A percentile compares a stretch with the other conserved stretches of the same genome.
Evolutionary conservation across 257 asterid species (phyloP).

Genomic region (Plantago major): DNA sequence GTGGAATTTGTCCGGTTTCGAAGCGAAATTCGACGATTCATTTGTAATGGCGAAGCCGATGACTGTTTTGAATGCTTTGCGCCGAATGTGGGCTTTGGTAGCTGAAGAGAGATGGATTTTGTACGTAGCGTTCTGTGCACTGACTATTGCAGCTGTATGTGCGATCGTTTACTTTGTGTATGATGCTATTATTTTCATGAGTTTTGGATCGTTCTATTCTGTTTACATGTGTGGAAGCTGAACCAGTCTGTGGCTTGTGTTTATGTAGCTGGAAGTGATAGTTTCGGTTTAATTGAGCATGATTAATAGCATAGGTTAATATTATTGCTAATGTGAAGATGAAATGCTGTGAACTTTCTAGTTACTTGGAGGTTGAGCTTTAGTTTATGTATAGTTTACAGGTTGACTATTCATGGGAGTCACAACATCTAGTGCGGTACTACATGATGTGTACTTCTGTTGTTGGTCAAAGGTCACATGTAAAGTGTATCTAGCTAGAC

Average conservation of each 20-base stretch:
- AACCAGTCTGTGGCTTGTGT: no score
- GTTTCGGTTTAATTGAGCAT: no score
- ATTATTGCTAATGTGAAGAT: not conserved
- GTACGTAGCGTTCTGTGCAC: constrained; percentile 38
- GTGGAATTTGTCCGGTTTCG: constrained; percentile 34
- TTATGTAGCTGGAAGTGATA: no score
- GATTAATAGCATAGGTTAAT: no score
- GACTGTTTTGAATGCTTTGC: constrained; percentile 35
- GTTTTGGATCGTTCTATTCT: no score
- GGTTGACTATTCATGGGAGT: no score
- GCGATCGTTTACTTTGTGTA: not conserved
- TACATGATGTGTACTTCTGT: no score
- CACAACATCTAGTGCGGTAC: not conserved
- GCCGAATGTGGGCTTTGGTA: constrained; percentile 37
- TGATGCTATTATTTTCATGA: not conserved
- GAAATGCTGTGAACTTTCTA: not conserved
- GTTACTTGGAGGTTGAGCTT: not conserved
- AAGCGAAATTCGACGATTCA: constrained; percentile 8
- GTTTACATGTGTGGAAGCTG: no score
- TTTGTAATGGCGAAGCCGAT: constrained; percentile 22
- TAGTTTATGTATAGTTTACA: no score
- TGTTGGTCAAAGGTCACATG: no score
- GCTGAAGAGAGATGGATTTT: constrained; percentile 42
- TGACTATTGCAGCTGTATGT: constrained; percentile 46
- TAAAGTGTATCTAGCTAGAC: no score